These are phyloP conservation scores for Lepidopterella palustris DNA, from an alignment of 495 filamentous ascomycete genomes.

Conservation along the genomic window DNA sequence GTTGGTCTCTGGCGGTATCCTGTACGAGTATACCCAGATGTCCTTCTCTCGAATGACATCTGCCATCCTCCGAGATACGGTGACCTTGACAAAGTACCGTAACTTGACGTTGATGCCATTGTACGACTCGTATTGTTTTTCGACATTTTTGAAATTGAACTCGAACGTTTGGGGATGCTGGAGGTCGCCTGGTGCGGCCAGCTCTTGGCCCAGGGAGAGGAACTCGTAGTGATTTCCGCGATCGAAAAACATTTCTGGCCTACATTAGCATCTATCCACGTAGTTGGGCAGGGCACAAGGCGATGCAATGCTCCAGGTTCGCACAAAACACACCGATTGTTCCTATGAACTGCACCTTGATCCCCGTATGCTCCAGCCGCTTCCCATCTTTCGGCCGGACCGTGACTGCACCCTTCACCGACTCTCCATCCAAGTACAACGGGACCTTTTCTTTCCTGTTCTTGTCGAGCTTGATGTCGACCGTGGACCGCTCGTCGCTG, in stretches of 20 bases:
- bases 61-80: slow-evolving; percentile 91
- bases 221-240: slow-evolving; percentile 99
- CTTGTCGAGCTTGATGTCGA: slow-evolving; percentile 98
- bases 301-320: too few relatives aligned
- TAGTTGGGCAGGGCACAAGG: too few relatives aligned
- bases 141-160: slow-evolving; percentile 99
- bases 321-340: slow-evolving; percentile 77
- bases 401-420: slow-evolving; percentile 90
- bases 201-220: slow-evolving; percentile 88
- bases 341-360: slow-evolving; percentile 99
- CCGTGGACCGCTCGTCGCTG: slow-evolving; percentile 83
- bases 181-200: slow-evolving; percentile 92
- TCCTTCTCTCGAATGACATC: slow-evolving; percentile 99
- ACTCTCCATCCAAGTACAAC: slow-evolving; percentile 96
- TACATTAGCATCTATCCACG: neutral
- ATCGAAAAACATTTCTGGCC: slow-evolving; percentile 97
- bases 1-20: slow-evolving; percentile 96
- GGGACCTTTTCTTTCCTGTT: slow-evolving; percentile 92
- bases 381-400: slow-evolving; percentile 97
- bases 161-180: slow-evolving; percentile 98
- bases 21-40: slow-evolving; percentile 98
- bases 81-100: slow-evolving; percentile 96
- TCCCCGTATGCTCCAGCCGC: slow-evolving; percentile 93
- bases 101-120: slow-evolving; percentile 99
- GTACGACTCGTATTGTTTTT: slow-evolving; percentile 99